These are phyloP conservation scores for Epichloe aotearoae DNA, from an alignment of 2,329 filamentous ascomycete species.

Conservation along the genomic window DNA sequence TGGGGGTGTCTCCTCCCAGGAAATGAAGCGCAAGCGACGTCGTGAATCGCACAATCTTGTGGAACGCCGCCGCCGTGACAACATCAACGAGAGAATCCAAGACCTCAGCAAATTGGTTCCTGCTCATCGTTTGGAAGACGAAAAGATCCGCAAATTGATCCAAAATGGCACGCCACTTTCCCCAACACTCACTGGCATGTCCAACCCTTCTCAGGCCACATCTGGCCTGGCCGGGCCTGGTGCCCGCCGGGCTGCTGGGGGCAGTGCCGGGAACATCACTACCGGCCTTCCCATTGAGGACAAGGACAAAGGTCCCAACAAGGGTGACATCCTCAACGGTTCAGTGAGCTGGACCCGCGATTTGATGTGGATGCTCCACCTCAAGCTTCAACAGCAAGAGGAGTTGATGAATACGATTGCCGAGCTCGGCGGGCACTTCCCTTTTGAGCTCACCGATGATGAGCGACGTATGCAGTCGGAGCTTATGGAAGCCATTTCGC, in stretches of 20 bases:
- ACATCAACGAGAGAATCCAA: slow-evolving; percentile 97
- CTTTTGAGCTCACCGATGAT: slow-evolving; percentile 77
- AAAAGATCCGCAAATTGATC: slow-evolving; percentile 91
- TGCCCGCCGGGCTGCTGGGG: slow-evolving; percentile 63
- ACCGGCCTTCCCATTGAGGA: slow-evolving; percentile 88
- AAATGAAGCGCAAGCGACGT: slow-evolving; percentile 82
- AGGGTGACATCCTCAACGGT: slow-evolving; percentile 95
- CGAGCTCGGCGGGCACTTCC: slow-evolving; percentile 57
- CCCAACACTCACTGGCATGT: slow-evolving; percentile 60
- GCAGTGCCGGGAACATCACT: slow-evolving; percentile 67
- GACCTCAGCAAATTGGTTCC: slow-evolving; percentile 91
- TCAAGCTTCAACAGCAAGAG: slow-evolving; percentile 81
- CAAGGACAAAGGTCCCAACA: slow-evolving; percentile 97
- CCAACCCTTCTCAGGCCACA: slow-evolving; percentile 61
- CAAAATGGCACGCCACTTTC: slow-evolving; percentile 85
- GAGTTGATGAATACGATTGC: slow-evolving; percentile 66
- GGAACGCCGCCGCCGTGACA: slow-evolving; percentile 85
- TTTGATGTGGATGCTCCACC: slow-evolving; percentile 90
- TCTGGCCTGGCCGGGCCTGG: slow-evolving; percentile 77
- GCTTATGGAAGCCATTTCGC: slow-evolving; percentile 72
- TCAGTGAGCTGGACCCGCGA: slow-evolving; percentile 95
- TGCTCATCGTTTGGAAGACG: slow-evolving; percentile 83
- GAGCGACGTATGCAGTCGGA: slow-evolving; percentile 94
- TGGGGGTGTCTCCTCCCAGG: slow-evolving; percentile 60
- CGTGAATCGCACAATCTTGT: slow-evolving; percentile 94